Evolutionary conservation across 163 green algal genomes (phyloP), one percentile per base, ranked within the genome.

Genomic region (Chlamydomonas reinhardtii): DNA sequence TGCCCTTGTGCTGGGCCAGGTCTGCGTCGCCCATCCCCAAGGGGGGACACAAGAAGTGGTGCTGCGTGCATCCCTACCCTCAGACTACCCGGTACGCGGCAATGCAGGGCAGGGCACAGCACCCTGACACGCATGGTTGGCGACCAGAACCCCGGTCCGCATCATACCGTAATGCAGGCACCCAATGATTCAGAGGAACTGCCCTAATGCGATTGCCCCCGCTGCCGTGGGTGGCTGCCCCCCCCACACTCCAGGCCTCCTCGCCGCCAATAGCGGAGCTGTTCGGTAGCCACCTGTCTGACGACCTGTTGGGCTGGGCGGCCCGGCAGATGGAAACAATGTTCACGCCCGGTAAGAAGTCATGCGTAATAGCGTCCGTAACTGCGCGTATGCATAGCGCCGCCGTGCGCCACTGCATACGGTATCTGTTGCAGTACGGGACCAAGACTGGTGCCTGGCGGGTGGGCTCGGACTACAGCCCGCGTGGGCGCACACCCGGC

Each of bases 251-350:
- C 17, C 59, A 29, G 59, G 20, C 59, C 62, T 34, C 25, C 5
- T 1, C 24, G 3, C 27, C 27, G n/a, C 94, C 93, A 1, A 34
- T 95, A 11, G 66, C 92, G 16, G 90, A 95, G 77, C 35, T 96
- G 11, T 35, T 85, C 34, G 92, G 86, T 5, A 37, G 65, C 22
- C 82, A 87, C 34, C 31, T 96, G 37, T 72, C 78, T 0, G 31
- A 71, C 6, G 87, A 87, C 59, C 68, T 92, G 29, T 73, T 91
- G 54, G 35, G 39, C 12, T 88, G 68, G 52, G 83, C 91, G 11
- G 79, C 87, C 5, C 48, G 32, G 2, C 69, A 95, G 48, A 74
- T 96, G 31, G 90, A 95, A 22, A 59, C 22, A 22, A 61, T 92
- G 72, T 96, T 94, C 68, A 34, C 22, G 9, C 83, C 93, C 77